Percentiles rank a stretch among this genome's conserved stretches.
Evolutionary conservation across 768 basidiomycete species (phyloP).

Genomic region (Panaeolus cyanescens): DNA sequence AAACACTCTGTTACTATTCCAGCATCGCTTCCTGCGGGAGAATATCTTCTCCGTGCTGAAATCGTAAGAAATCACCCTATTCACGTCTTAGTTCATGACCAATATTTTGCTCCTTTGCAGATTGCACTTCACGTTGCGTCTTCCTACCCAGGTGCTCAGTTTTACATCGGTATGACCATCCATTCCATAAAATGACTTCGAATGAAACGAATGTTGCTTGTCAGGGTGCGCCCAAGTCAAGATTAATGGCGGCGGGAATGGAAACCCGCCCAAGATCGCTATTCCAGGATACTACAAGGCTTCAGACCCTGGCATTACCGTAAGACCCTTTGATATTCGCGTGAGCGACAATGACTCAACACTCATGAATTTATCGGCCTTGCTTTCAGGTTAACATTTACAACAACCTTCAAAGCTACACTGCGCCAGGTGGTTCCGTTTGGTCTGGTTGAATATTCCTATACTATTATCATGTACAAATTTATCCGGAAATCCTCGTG

Average conservation of each 20-base stretch:
- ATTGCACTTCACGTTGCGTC: slow-evolving; percentile 39
- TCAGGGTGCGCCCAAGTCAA: slow-evolving; percentile 51
- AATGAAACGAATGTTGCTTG: background rate
- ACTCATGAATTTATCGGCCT: too few relatives aligned
- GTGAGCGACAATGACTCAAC: too few relatives aligned
- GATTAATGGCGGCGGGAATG: slow-evolving; percentile 46
- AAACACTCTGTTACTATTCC: slow-evolving; percentile 48
- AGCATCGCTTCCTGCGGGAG: slow-evolving; percentile 46
- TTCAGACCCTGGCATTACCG: slow-evolving; percentile 53
- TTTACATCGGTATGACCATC: slow-evolving; percentile 40
- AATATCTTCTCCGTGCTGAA: slow-evolving; percentile 52
- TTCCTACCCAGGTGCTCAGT: slow-evolving; percentile 50
- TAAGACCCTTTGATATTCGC: slow-evolving; percentile 16
- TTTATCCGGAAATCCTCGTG: too few relatives aligned
- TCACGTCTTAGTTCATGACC: background rate
- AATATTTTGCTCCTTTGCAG: slow-evolving; percentile 12
- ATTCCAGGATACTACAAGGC: slow-evolving; percentile 49
- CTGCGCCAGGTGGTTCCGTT: slow-evolving; percentile 38
- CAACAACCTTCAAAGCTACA: slow-evolving; percentile 58
- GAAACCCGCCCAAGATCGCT: slow-evolving; percentile 48
- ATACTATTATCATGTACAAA: too few relatives aligned
- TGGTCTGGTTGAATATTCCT: slow-evolving; percentile 42
- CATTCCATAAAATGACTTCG: background rate
- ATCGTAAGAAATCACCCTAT: slow-evolving; percentile 33
- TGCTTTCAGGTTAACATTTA: slow-evolving; percentile 47